A percentile compares a stretch with the other conserved stretches of the same genome.
Evolutionary conservation across 2,329 filamentous ascomycete genomes (phyloP).

Genomic region (Botrytis fragariae): DNA sequence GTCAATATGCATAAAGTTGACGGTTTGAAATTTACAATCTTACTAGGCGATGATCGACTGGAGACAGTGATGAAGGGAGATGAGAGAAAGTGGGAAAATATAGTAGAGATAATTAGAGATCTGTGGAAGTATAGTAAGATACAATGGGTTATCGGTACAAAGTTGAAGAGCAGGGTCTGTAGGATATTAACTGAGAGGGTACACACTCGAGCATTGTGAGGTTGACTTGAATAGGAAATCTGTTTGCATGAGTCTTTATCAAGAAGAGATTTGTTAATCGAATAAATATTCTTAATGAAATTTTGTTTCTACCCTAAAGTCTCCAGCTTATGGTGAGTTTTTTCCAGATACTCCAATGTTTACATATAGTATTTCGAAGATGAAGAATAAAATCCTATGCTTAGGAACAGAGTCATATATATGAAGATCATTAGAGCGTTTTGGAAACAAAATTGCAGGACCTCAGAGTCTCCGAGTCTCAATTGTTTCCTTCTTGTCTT

Average conservation of each 20-base stretch:
- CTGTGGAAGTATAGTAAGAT: neutral
- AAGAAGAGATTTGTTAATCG: neutral
- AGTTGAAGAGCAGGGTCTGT: neutral
- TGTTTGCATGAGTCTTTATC: neutral
- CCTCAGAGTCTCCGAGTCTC: neutral
- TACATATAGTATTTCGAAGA: neutral
- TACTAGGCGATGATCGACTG: neutral
- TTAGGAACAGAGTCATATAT: no score
- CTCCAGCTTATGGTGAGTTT: neutral
- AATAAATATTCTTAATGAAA: neutral
- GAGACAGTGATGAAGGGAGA: neutral
- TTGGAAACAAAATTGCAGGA: neutral
- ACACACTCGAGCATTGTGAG: neutral
- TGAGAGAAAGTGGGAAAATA: neutral
- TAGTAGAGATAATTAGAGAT: neutral
- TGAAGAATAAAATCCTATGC: no score
- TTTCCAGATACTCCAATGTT: neutral
- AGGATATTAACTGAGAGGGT: constrained; percentile 1
- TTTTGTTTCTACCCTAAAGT: neutral
- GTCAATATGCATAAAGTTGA: neutral
- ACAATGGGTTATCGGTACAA: neutral
- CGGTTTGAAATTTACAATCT: neutral
- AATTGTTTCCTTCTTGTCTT: neutral
- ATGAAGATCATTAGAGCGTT: neutral
- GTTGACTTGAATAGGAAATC: neutral